These are phyloP conservation scores for Pythium folliculosum DNA, from an alignment of 352 stramenopile species.

Conservation along the genomic window DNA sequence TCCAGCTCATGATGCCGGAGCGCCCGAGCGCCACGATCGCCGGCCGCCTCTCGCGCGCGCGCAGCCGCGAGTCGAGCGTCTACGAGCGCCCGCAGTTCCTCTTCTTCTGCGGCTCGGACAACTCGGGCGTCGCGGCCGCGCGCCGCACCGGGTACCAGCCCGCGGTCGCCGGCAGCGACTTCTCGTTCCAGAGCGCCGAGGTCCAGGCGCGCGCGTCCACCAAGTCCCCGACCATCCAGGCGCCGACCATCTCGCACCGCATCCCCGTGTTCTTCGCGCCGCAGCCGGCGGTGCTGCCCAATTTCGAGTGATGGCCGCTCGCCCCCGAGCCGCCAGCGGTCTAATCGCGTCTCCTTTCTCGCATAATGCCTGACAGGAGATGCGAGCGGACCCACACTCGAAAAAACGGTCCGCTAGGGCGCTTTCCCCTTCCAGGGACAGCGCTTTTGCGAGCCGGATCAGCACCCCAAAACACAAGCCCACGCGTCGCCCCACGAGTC, in stretches of 20 bases:
- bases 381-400: not conserved
- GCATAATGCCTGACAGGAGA: not conserved
- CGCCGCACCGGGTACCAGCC: constrained; percentile 13
- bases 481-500: not conserved
- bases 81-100: constrained; percentile 65
- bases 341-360: not conserved
- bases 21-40: not conserved
- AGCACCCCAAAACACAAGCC: not conserved
- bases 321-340: not conserved
- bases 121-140: constrained; percentile 17
- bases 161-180: not conserved
- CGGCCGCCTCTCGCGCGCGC: constrained; percentile 1
- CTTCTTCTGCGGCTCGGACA: constrained; percentile 78
- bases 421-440: no score
- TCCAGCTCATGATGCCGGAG: constrained; percentile 22
- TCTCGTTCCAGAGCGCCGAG: constrained; percentile 25
- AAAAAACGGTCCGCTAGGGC: not conserved
- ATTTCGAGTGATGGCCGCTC: constrained; percentile 20
- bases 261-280: constrained; percentile 76
- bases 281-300: constrained; percentile 17
- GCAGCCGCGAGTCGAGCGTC: constrained; percentile 36
- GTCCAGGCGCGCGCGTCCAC: constrained; percentile 27
- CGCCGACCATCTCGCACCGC: constrained; percentile 56
- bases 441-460: not conserved
- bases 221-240: constrained; percentile 31